Base-by-base conservation (phyloP, 2,329 filamentous ascomycete species). In the Sphaerostilbella broomeana region DNA sequence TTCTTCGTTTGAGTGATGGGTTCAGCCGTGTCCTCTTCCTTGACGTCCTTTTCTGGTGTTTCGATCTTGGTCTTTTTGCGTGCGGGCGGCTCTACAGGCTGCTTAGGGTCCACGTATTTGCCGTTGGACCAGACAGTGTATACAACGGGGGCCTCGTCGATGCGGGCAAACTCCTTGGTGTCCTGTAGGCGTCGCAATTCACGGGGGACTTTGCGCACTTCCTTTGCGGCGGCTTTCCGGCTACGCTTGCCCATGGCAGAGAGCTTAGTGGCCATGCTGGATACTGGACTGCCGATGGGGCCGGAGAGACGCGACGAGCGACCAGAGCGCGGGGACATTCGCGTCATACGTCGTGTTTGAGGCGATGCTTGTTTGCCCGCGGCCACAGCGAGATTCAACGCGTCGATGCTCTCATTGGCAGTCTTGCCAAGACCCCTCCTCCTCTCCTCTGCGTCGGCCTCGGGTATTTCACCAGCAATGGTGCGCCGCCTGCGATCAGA, bases 71-170 rank as follows among this genome's bases (percentile, higher is more conserved):
- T 29, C 18, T 54, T 45, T 48, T 65, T 68, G 35, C 50, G 57
- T 8, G 58, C 52, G 5, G 62, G 62, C 28, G 65, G 61, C 25
- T 61, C 57, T 1, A 60, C 53, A 3, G 61, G 54, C 26, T 62
- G 63, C 35, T 66, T 65, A 42, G 66, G 65, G 26, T 70, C 64
- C 27, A 81, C 62, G 41, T 70, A 73, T 54, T 81, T 81, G 41
- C 78, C 78, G 47, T 81, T 81, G 50, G 73, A 75, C 78, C 78
- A 82, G 18, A 78, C 68, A 2, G 74, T 79, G 47, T 74, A 67
- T 6, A 73, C 29, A 4, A 81, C 70, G 5, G 76, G 76, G 37
- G 69, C 63, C 11, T 69, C 70, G 38, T 81, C 78, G 16, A 80
- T 72, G 32, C 72, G 69, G 1, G 71, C 63, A 45, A 70, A 82